phyloP scores from a whole-genome alignment of 305 asterid genomes.

The Stenogyne calaminthoides region DNA sequence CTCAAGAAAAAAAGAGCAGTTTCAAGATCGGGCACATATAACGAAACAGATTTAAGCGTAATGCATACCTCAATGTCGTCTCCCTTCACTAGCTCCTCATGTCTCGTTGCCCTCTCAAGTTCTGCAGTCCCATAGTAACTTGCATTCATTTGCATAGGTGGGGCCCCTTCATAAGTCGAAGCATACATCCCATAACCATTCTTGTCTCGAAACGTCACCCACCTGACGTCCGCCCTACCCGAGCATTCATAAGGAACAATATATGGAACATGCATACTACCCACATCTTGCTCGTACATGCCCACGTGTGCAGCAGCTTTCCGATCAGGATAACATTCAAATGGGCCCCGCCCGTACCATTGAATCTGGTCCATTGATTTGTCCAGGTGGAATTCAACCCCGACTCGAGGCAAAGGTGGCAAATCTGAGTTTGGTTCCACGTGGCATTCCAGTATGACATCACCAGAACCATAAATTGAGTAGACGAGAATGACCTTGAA shows the following conservation, averaged over 20 bases:
- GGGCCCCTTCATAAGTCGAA: conserved; percentile 68
- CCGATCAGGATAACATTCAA: conserved; percentile 96
- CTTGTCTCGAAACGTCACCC: conserved; percentile 78
- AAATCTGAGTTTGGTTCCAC: conserved; percentile 68
- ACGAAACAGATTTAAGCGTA: neutral
- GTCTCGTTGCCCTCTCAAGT: conserved; percentile 82
- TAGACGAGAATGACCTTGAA: conserved; percentile 55
- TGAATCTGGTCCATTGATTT: conserved; percentile 68
- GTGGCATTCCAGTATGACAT: conserved; percentile 70
- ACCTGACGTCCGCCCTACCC: conserved; percentile 91
- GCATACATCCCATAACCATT: conserved; percentile 79
- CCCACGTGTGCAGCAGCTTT: conserved; percentile 91
- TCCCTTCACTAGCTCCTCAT: conserved; percentile 70
- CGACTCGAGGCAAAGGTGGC: conserved; percentile 97
- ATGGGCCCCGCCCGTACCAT: conserved; percentile 96
- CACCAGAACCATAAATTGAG: conserved; percentile 77
- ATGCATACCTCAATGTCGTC: conserved; percentile 68
- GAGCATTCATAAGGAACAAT: conserved; percentile 80
- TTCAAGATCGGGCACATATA: neutral
- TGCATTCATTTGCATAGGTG: conserved; percentile 92
- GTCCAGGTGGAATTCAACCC: conserved; percentile 78
- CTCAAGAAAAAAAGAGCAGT: neutral
- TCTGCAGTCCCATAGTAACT: conserved; percentile 85
- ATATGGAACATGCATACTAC: conserved; percentile 88
- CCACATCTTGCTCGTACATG: conserved; percentile 63